These are phyloP conservation scores for Fusarium graminum DNA, from an alignment of 2,329 filamentous ascomycete species.

Conservation along the genomic window DNA sequence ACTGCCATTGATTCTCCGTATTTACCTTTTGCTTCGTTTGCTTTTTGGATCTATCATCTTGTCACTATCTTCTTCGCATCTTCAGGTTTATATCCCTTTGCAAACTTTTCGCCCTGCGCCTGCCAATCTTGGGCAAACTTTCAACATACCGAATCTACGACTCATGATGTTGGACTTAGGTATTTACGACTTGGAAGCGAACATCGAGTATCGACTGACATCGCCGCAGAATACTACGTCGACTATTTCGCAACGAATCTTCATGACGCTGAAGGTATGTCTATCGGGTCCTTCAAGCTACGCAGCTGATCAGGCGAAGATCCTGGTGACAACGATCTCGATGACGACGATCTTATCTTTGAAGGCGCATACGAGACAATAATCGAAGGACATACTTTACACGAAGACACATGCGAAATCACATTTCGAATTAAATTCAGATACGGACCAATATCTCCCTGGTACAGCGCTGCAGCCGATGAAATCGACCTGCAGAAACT, in stretches of 20 bases:
- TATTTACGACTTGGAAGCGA: background rate
- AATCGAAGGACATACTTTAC: slow-evolving; percentile 11
- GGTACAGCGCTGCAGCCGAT: slow-evolving; percentile 7
- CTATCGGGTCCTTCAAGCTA: accelerated
- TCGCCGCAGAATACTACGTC: background rate
- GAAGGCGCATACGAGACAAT: slow-evolving; percentile 3
- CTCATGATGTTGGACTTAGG: background rate
- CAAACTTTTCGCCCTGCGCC: background rate
- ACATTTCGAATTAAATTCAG: slow-evolving; percentile 11
- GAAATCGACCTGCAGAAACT: slow-evolving; percentile 14
- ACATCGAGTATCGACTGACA: background rate
- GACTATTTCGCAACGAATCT: background rate
- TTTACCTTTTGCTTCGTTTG: background rate
- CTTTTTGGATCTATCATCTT: background rate
- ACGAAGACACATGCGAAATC: slow-evolving; percentile 7
- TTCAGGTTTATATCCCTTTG: background rate
- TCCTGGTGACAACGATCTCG: no score
- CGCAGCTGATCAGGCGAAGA: background rate
- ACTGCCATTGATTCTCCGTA: background rate
- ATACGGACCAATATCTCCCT: background rate
- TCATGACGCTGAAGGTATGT: background rate
- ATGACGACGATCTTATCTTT: slow-evolving; percentile 20
- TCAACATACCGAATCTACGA: background rate
- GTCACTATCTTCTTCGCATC: background rate
- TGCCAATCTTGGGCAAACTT: background rate